Base-by-base conservation (phyloP, 2,329 filamentous ascomycete species). In the Fusarium setosum region DNA sequence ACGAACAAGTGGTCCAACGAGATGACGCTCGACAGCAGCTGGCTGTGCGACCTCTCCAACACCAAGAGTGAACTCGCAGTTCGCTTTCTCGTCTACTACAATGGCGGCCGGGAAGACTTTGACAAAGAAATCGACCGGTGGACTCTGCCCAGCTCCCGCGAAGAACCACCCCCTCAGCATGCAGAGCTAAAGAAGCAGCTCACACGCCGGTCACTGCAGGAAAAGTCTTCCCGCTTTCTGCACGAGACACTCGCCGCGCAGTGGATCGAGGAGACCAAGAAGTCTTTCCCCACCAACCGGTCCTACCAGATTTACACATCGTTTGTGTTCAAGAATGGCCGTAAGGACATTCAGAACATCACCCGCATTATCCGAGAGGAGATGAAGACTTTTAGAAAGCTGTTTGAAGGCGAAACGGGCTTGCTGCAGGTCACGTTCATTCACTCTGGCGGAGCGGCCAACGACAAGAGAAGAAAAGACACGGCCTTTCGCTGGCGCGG, bases 21-120 rank as follows among this genome's bases (percentile, higher is more conserved):
- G 15, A 65, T 73, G 10, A 76, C 74, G 1, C 72, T 76, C 29
- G 64, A 67, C 21, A 65, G 42, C 29, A 51, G 54, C 12, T 67
- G 64, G 64, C n/a, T 65, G 29, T 65, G 64, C 31, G 61, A 67
- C 9, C 50, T 48, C 3, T 17, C 24, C 12, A 9, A 59, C 15
- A 50, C 26, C 4, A 41, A 18, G 17, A 40, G 8, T 20, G 51
- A 44, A 4, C 20, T 26, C 15, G 45, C 26, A 15, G 56, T 67
- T n/a, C 56, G 64, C n/a, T 65, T 67, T 31, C 31, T 56, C 3
- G 48, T 60, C 34, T 62, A 56, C 7, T 56, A 59, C 40, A 45
- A 67, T 11, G 64, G 64, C 18, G 24, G 29, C 6, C 49, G 56
- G 38, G 10, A 10, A 9, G 51, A 56, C 3, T 63, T 59, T 17